Evolutionary conservation across 768 basidiomycete species (phyloP).

Genomic region (Agaricus blazei): DNA sequence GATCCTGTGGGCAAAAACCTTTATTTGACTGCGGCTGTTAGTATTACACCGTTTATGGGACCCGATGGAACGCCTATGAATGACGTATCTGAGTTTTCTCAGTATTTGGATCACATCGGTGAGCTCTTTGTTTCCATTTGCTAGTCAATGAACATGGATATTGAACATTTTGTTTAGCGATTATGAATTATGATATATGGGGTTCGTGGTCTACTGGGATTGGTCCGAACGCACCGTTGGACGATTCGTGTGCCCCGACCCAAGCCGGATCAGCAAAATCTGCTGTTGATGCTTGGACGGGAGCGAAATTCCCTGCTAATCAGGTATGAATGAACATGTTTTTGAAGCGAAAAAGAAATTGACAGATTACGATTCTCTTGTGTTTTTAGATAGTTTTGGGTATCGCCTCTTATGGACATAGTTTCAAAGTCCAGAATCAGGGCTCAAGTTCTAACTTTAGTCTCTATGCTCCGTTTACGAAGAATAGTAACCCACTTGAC

Average conservation of each 20-base stretch:
- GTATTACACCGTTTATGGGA: constrained; percentile 30
- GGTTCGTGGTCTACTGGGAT: constrained; percentile 46
- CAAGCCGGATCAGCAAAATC: constrained; percentile 63
- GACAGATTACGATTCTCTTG: not conserved
- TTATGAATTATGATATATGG: constrained; percentile 62
- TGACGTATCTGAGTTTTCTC: constrained; percentile 66
- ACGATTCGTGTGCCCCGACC: constrained; percentile 58
- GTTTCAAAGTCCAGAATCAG: constrained; percentile 42
- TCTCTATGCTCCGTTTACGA: constrained; percentile 43
- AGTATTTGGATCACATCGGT: constrained; percentile 47
- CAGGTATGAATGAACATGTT: constrained; percentile 16
- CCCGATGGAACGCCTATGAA: constrained; percentile 51
- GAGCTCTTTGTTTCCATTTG: constrained; percentile 2
- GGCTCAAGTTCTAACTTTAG: constrained; percentile 38
- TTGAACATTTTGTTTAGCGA: constrained; percentile 24
- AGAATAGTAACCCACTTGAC: constrained; percentile 32
- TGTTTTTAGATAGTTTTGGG: constrained; percentile 61
- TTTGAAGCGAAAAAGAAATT: too few species aligned
- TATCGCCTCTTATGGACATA: constrained; percentile 76
- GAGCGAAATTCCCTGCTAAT: constrained; percentile 66
- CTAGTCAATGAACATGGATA: not conserved
- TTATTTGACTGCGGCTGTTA: constrained; percentile 45
- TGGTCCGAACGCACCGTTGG: constrained; percentile 83
- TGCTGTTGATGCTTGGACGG: constrained; percentile 67
- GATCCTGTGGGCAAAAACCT: constrained; percentile 43